Percentiles rank a stretch among this genome's conserved stretches.
phyloP scores from a whole-genome alignment of 2,329 filamentous ascomycete genomes.

The Trichoderma citrinoviride region DNA sequence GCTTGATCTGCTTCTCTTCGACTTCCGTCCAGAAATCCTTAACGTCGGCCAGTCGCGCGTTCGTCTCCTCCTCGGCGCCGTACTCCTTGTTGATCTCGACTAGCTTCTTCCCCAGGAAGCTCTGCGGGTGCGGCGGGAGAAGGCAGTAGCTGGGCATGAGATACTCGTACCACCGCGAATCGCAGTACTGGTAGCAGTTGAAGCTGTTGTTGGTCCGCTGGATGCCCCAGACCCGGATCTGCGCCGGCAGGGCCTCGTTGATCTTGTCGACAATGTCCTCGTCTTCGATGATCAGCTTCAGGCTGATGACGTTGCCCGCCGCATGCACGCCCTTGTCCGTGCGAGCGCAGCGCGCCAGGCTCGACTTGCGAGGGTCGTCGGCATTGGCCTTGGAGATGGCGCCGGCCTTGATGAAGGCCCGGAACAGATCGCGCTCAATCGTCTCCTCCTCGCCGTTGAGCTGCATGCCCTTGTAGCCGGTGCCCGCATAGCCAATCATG shows the following conservation, averaged over 20 bases:
- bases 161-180: slow-evolving; percentile 97
- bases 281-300: slow-evolving; percentile 96
- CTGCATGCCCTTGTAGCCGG: slow-evolving; percentile 97
- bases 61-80: slow-evolving; percentile 66
- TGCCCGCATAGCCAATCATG: slow-evolving; percentile 91
- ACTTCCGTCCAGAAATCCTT: slow-evolving; percentile 77
- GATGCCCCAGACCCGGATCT: slow-evolving; percentile 95
- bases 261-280: slow-evolving; percentile 84
- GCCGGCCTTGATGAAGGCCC: slow-evolving; percentile 83
- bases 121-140: slow-evolving; percentile 85
- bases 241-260: slow-evolving; percentile 77
- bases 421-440: slow-evolving; percentile 93
- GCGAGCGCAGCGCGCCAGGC: slow-evolving; percentile 86
- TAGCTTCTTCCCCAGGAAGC: slow-evolving; percentile 80
- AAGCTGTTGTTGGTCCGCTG: slow-evolving; percentile 86
- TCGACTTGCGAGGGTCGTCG: slow-evolving; percentile 93
- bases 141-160: slow-evolving; percentile 91
- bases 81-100: slow-evolving; percentile 73
- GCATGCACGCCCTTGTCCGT: slow-evolving; percentile 98
- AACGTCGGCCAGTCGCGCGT: slow-evolving; percentile 71
- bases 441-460: slow-evolving; percentile 81
- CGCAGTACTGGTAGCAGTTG: slow-evolving; percentile 91
- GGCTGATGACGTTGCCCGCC: slow-evolving; percentile 88
- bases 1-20: slow-evolving; percentile 77
- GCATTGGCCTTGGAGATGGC: slow-evolving; percentile 97